Conservation (phyloP, 345 rosid species). For the Citrus sp. region DNA sequence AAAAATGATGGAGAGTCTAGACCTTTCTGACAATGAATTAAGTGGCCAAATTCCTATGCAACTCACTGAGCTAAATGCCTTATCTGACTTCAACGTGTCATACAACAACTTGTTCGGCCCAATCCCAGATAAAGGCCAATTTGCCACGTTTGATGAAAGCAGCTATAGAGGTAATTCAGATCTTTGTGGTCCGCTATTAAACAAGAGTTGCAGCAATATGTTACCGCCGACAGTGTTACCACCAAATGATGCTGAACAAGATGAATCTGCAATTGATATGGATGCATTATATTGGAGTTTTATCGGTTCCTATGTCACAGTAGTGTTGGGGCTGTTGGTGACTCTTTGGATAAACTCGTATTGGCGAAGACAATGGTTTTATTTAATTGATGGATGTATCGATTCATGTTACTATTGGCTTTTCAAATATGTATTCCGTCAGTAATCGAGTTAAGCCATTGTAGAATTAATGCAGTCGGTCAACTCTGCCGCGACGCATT, state of each 20-base stretch:
- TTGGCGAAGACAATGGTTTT: neutral
- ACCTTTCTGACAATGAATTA: slow-evolving; percentile 10
- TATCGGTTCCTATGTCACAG: neutral
- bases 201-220: neutral
- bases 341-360: neutral
- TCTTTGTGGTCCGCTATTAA: neutral
- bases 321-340: neutral
- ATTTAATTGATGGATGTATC: neutral
- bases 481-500: neutral
- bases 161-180: neutral
- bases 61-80: neutral
- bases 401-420: neutral
- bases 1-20: neutral
- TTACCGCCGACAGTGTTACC: neutral
- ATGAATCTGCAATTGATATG: neutral
- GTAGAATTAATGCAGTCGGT: neutral
- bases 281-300: neutral
- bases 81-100: neutral
- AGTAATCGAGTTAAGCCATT: neutral
- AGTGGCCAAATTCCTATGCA: slow-evolving; percentile 17
- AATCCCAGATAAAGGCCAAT: neutral
- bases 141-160: neutral
- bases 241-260: neutral
- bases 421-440: neutral
- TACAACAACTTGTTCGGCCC: neutral